Base-by-base conservation (phyloP, 345 rosid species). In the Alliaria petiolata region DNA sequence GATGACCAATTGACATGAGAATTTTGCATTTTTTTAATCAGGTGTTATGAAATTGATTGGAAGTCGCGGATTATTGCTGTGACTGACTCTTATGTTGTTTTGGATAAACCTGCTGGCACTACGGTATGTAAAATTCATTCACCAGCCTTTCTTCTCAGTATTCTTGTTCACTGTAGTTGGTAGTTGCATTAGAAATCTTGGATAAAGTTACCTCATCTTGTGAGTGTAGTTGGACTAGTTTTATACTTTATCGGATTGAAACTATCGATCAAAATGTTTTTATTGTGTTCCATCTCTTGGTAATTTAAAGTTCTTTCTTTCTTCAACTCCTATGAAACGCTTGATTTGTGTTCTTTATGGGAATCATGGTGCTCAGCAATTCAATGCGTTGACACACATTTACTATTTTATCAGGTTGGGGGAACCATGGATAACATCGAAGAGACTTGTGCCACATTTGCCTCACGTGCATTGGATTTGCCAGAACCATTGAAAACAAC, bases 51-150 rank as follows among this genome's bases (percentile, higher is more conserved):
- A 19, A 83, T 89, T 70, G 95, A 90, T 77, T 93, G 98, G 98
- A 85, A 82, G 69, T 89, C 91, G 0, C 82, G 95, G 80, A 69
- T 93, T 68, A 74, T 90, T 22, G 89, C 90, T 35, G 85, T 86
- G 70, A 59, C 88, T 3, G 92, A 90, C 30, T 85, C 87, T 64
- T 87, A 81, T 77, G 95, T 89, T n/a, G 85, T 93, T 69, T 75
- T 93, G 86, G 91, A 93, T 83, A 90, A 93, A 81, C 97, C 98
- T 75, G 90, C 96, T 2, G 97, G 97, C 58, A 93, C 92, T 67
- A 83, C 98, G 64, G 98, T 90, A 84, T 62, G 89, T 68, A 33
- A n/a, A 22, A 57, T 73, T 65, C n/a, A 52, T 75, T 47, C 33
- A 15, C 69, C 74, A 44, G 19, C 30, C 30, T 58, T 7, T 47